Base-by-base conservation (phyloP, 106 monocot species). In the Dioscorea alata region DNA sequence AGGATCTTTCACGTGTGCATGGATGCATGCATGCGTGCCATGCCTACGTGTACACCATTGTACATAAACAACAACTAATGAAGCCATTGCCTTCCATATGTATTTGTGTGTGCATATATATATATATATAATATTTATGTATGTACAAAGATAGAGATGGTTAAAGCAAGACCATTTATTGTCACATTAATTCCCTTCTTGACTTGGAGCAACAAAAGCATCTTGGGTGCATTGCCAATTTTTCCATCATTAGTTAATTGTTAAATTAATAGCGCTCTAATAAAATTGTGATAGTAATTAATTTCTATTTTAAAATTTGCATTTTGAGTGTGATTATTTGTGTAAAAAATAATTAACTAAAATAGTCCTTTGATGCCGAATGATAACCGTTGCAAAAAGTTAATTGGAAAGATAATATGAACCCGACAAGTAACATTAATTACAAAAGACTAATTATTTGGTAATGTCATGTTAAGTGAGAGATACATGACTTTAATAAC, bases 131-230 rank as follows among this genome's bases (percentile, higher is more conserved):
- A 51, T 13, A 51, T 58, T 8, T 58, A 58, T 58, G n/a, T 59
- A 59, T 23, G 59, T 59, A 59, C 22, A 59, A 23, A 59, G 59
- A 59, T 59, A 2, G 19, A 64, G 64, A 34, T 64, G 16, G 64
- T 64, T 64, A 64, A 64, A 64, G 17, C n/a, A 21, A 48, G 34
- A n/a, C 35, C 18, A 48, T 33, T 42, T 64, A 42, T 35, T 18
- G 12, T 64, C 17, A 32, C 8, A 23, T 42, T 18, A 42, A 23
- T 19, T 33, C 42, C 64, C n/a, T 42, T 42, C 42, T 64, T 19
- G 33, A 48, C 42, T 18, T 18, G 1, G 6, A 24, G 32, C 16
- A 13, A 15, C 61, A 31, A 16, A 31, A 31, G 32, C 31, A 62
- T 15, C 21, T 32, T 31, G 4, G 28, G 28, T 31, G 61, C 32